These are phyloP conservation scores for Mayamaea pseudoterrestris DNA, from an alignment of 108 stramenopile genomes.

Conservation along the genomic window DNA sequence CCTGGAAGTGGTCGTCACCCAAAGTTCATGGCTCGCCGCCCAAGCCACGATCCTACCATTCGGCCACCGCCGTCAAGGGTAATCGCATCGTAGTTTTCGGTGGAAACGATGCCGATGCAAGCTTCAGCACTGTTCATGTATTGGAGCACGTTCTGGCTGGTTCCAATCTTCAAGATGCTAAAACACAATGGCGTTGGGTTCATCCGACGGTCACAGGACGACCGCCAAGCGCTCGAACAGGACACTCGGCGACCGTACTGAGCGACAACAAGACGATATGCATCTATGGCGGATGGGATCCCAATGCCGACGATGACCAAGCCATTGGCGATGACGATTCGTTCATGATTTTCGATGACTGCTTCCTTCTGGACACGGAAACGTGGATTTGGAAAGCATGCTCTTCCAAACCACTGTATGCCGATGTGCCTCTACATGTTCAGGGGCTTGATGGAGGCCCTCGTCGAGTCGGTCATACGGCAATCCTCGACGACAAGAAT, in stretches of 20 bases:
- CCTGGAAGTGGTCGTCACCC: conserved; percentile 65
- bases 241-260: conserved; percentile 57
- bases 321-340: conserved; percentile 23
- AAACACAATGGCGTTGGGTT: conserved; percentile 54
- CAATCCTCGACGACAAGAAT: conserved; percentile 37
- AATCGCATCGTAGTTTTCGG: conserved; percentile 64
- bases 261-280: conserved; percentile 65
- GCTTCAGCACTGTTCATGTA: conserved; percentile 65
- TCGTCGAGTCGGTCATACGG: conserved; percentile 51
- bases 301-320: conserved; percentile 42
- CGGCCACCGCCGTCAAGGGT: conserved; percentile 28
- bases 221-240: conserved; percentile 56
- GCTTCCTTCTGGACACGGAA: conserved; percentile 56
- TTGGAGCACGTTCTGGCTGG: conserved; percentile 23
- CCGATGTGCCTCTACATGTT: background rate
- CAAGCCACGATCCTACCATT: conserved; percentile 64
- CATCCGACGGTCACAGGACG: conserved; percentile 44
- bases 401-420: conserved; percentile 18
- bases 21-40: conserved; percentile 49
- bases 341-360: conserved; percentile 55
- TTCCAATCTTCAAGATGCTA: too few species aligned
- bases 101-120: conserved; percentile 55
- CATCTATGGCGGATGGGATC: conserved; percentile 84
- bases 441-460: conserved; percentile 23
- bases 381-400: conserved; percentile 64